These are phyloP conservation scores for Solanum tacnaense DNA, from an alignment of 257 asterid genomes.

Conservation along the genomic window DNA sequence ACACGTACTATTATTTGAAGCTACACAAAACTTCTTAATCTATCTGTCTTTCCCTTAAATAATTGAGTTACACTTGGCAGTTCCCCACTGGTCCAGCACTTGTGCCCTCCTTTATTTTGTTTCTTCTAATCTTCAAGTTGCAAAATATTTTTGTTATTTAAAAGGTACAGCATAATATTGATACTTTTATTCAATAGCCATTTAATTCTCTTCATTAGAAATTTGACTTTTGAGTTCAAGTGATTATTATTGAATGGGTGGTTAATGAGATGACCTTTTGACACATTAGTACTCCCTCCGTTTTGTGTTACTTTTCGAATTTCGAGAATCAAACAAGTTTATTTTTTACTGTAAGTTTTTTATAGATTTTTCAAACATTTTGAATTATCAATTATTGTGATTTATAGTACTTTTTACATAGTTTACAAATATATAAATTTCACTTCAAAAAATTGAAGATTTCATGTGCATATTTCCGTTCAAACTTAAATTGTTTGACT, in stretches of 20 bases:
- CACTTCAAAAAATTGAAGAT: too few relatives aligned
- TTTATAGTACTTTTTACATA: too few relatives aligned
- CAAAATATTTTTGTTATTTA: background rate
- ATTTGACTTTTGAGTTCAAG: background rate
- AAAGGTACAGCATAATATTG: background rate
- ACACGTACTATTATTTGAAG: background rate
- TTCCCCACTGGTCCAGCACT: background rate
- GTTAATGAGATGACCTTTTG: background rate
- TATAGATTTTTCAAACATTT: too few relatives aligned
- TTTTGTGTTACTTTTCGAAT: too few relatives aligned
- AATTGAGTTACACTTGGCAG: background rate
- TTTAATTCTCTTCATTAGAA: background rate
- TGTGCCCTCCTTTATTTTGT: background rate
- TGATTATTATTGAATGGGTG: background rate
- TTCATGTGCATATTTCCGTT: too few relatives aligned
- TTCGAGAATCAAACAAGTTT: fast-evolving
- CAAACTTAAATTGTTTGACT: too few relatives aligned
- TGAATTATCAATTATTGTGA: too few relatives aligned
- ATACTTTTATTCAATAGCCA: background rate
- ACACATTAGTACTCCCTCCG: too few relatives aligned
- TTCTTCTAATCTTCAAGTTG: background rate
- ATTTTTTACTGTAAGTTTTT: too few relatives aligned
- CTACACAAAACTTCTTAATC: background rate
- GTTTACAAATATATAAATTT: too few relatives aligned
- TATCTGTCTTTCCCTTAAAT: background rate